Conservation (phyloP, 805 yeast genomes). For the Spathaspora boniae region DNA sequence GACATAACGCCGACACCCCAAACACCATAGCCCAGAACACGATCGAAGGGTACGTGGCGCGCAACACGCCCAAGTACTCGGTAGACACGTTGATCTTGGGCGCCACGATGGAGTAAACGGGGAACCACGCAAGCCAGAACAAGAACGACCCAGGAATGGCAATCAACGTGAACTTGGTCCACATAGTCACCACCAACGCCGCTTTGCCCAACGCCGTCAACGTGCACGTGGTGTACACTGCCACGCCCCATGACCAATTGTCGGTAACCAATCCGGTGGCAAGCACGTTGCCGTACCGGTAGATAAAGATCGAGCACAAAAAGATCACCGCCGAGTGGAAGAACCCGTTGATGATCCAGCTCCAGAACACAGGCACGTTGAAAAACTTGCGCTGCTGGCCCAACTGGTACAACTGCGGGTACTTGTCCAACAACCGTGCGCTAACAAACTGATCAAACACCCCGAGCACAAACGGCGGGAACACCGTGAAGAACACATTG, state of each 20-base stretch:
- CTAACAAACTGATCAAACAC: conserved; percentile 95
- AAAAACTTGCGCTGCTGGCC: conserved; percentile 89
- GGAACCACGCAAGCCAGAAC: conserved; percentile 83
- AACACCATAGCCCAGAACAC: conserved; percentile 82
- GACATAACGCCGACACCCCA: conserved; percentile 72
- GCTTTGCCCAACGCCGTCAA: conserved; percentile 93
- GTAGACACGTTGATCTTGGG: conserved; percentile 78
- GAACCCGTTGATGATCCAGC: conserved; percentile 95
- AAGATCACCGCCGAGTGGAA: conserved; percentile 87
- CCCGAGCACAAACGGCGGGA: conserved; percentile 95
- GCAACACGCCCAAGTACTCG: conserved; percentile 79
- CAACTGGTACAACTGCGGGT: conserved; percentile 86
- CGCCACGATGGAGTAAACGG: conserved; percentile 80
- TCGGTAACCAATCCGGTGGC: conserved; percentile 70
- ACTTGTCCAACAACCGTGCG: conserved; percentile 82
- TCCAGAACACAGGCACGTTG: conserved; percentile 91
- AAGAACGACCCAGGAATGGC: conserved; percentile 94
- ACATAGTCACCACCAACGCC: conserved; percentile 81
- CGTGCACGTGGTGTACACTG: conserved; percentile 81
- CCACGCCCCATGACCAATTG: conserved; percentile 95
- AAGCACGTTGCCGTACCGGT: conserved; percentile 62
- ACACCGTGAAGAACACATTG: conserved; percentile 88
- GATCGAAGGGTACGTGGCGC: conserved; percentile 70
- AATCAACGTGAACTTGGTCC: conserved; percentile 89
- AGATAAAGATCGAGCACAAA: conserved; percentile 66